Percentiles rank a stretch among this genome's conserved stretches.
phyloP scores from a whole-genome alignment of 2,329 filamentous ascomycete species.

The Fusarium robinianum region DNA sequence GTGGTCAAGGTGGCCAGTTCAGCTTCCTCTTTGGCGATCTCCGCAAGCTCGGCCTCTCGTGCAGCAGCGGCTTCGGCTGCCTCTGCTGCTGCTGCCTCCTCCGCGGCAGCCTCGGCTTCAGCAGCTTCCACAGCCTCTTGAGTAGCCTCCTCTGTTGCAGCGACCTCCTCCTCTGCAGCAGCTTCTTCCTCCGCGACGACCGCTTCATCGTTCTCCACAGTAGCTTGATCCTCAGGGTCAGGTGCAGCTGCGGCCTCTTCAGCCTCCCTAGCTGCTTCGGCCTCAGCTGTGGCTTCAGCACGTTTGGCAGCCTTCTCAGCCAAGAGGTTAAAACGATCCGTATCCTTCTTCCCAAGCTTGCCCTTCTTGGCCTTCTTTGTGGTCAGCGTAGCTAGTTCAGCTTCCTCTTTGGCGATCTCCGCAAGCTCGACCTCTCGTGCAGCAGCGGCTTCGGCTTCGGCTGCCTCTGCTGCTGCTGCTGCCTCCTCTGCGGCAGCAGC shows the following conservation, averaged over 20 bases:
- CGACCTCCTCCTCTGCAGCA: slow-evolving; percentile 15
- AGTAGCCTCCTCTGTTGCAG: slow-evolving; percentile 16
- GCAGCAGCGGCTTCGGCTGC: slow-evolving; percentile 40
- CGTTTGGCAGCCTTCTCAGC: slow-evolving; percentile 12
- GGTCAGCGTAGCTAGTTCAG: slow-evolving; percentile 47
- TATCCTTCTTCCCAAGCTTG: slow-evolving; percentile 10
- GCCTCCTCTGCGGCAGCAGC: slow-evolving; percentile 20
- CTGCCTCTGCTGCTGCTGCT: slow-evolving; percentile 12
- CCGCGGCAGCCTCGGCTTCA: slow-evolving; percentile 21
- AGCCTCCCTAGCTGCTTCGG: slow-evolving; percentile 11
- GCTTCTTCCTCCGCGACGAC: slow-evolving; percentile 23
- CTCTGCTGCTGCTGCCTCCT: slow-evolving; percentile 43
- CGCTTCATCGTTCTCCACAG: slow-evolving; percentile 33
- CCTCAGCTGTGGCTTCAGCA: slow-evolving; percentile 11
- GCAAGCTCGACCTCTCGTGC: slow-evolving; percentile 34
- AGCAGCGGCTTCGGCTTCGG: slow-evolving; percentile 17
- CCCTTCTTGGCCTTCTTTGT: slow-evolving; percentile 43
- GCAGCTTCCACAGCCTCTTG: slow-evolving; percentile 25
- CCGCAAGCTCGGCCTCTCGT: slow-evolving; percentile 45
- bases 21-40: slow-evolving; percentile 31
- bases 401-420: slow-evolving; percentile 39
- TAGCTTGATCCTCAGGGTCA: slow-evolving; percentile 19
- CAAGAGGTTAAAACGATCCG: slow-evolving; percentile 10
- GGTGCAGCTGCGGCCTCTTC: slow-evolving; percentile 2
- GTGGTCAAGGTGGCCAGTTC: slow-evolving; percentile 37